Percentiles rank a stretch among this genome's conserved stretches.
Conservation (phyloP, 2,329 filamentous ascomycete genomes). For the Cercospora sesami region DNA sequence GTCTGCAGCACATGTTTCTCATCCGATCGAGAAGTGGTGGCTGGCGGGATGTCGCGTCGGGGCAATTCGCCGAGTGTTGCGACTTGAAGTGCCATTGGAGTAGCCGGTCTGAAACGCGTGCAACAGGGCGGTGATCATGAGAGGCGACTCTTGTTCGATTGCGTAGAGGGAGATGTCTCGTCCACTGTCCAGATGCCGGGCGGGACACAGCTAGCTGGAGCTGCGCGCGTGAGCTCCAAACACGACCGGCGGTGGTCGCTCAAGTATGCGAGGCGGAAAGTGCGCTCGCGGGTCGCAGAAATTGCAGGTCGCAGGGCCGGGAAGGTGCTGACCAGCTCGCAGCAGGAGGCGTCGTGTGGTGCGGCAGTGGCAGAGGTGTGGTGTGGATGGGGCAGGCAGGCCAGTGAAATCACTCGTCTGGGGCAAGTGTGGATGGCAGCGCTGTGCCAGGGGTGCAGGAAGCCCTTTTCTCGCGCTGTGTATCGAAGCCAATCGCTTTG, state of each 20-base stretch:
- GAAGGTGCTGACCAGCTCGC: not conserved
- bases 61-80: conserved; percentile 42
- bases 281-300: not conserved
- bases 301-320: not conserved
- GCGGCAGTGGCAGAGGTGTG: not conserved
- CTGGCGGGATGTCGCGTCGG: conserved; percentile 45
- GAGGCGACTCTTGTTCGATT: conserved; percentile 33
- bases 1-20: conserved; percentile 42
- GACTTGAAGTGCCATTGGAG: conserved; percentile 48
- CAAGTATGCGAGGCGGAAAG: not conserved
- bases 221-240: conserved; percentile 1
- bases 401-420: conserved; percentile 9
- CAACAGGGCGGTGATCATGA: conserved; percentile 38
- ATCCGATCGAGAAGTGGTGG: conserved; percentile 48
- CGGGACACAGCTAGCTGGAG: conserved; percentile 9
- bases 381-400: not conserved
- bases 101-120: conserved; percentile 29
- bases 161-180: not conserved
- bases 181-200: conserved; percentile 6
- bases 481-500: conserved; percentile 16
- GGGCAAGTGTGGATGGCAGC: not conserved
- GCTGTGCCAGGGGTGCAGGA: not conserved
- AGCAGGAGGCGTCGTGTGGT: conserved; percentile 11
- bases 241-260: not conserved
- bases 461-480: conserved; percentile 11